phyloP scores from a whole-genome alignment of 1,284 basidiomycete species.

The Microbotryum violaceum region DNA sequence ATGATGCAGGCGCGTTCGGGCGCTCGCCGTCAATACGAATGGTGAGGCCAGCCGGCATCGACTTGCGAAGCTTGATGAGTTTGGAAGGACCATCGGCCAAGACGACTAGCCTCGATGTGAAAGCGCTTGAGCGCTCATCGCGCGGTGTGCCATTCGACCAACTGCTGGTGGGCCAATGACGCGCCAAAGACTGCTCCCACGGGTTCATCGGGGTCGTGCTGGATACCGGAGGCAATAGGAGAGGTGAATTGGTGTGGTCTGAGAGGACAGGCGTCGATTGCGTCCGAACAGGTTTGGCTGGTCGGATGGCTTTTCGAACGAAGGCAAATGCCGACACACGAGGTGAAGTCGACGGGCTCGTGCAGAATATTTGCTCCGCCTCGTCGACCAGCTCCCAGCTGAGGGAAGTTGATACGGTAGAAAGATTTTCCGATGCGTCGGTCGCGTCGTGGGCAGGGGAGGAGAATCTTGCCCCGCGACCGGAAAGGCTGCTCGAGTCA shows the following conservation, averaged over 20 bases:
- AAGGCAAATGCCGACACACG: slow-evolving; percentile 8
- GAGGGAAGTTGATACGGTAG: background rate
- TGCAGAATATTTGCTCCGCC: background rate
- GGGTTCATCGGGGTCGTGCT: background rate
- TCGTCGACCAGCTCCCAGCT: slow-evolving; percentile 11
- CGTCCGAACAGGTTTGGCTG: background rate
- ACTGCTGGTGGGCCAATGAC: too few species aligned
- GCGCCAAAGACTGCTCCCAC: background rate
- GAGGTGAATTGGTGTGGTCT: background rate
- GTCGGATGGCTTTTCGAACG: slow-evolving; percentile 6
- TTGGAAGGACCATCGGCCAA: slow-evolving; percentile 3
- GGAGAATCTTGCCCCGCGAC: background rate
- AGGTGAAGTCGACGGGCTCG: background rate
- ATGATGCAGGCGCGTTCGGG: background rate
- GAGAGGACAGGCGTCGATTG: slow-evolving; percentile 1
- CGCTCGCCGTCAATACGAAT: slow-evolving; percentile 6
- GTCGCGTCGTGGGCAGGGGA: background rate
- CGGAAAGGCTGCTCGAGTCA: background rate
- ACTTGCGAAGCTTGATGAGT: slow-evolving; percentile 8
- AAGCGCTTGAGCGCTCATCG: background rate
- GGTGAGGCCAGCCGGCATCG: slow-evolving; percentile 1
- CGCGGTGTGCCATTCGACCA: background rate
- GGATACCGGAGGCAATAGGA: background rate
- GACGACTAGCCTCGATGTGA: background rate
- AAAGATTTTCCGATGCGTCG: background rate